Percentiles rank a stretch among this genome's conserved stretches.
These are phyloP conservation scores for Apiospora marii DNA, from an alignment of 2,329 filamentous ascomycete genomes.

Conservation along the genomic window DNA sequence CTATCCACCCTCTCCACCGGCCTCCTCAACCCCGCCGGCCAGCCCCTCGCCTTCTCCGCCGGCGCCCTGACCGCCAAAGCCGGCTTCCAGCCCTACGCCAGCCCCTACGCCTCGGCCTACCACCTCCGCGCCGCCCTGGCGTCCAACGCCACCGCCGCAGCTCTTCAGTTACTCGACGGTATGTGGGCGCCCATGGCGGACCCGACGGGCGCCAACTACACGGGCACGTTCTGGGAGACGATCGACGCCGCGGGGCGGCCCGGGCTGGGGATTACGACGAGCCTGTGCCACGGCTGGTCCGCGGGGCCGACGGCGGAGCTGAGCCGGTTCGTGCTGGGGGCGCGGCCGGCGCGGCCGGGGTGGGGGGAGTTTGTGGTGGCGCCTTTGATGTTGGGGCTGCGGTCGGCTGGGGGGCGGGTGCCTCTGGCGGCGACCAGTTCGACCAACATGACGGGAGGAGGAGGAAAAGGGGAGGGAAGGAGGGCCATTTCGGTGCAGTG, in stretches of 20 bases:
- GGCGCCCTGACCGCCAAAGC: neutral
- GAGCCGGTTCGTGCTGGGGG: constrained; percentile 40
- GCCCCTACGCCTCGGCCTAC: constrained; percentile 39
- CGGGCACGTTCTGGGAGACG: constrained; percentile 42
- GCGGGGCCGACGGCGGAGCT: constrained; percentile 44
- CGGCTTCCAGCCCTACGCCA: constrained; percentile 26
- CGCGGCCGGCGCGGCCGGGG: constrained; percentile 33
- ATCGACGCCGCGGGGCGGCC: constrained; percentile 36
- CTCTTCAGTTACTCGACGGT: constrained; percentile 31
- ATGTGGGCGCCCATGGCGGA: constrained; percentile 41
- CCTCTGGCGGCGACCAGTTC: neutral
- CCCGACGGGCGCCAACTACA: constrained; percentile 37
- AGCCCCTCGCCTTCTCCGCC: constrained; percentile 22
- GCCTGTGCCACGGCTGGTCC: constrained; percentile 45
- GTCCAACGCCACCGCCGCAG: constrained; percentile 26
- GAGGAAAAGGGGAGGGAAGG: neutral
- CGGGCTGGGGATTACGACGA: constrained; percentile 38
- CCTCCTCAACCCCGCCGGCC: constrained; percentile 29
- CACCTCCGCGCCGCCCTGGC: constrained; percentile 42
- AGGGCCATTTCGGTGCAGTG: neutral
- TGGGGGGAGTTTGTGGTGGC: constrained; percentile 33
- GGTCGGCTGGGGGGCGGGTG: constrained; percentile 28
- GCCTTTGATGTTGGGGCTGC: constrained; percentile 34
- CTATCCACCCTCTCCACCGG: constrained; percentile 32
- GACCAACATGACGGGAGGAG: no score